phyloP scores from a whole-genome alignment of 805 yeast genomes.

The Metschnikowia gelsemii region DNA sequence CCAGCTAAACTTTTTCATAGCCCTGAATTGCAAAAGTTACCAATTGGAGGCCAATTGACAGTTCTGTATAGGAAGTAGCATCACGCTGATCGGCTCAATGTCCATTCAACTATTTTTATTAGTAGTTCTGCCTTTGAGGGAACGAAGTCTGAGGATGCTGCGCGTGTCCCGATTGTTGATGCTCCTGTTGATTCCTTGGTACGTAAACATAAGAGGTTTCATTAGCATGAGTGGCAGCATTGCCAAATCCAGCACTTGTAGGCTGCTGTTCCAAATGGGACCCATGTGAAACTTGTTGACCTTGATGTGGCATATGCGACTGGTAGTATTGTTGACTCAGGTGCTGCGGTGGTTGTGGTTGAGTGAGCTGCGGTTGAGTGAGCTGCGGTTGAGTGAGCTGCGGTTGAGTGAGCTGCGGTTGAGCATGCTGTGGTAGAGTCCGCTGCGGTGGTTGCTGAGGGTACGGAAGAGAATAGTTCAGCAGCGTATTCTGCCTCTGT shows the following conservation, averaged over 20 bases:
- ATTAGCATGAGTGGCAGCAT: conserved; percentile 15
- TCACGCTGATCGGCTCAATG: too few relatives aligned
- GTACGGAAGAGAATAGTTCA: conserved; percentile 6
- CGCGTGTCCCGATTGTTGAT: not conserved
- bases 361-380: not conserved
- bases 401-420: not conserved
- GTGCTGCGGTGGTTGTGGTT: not conserved
- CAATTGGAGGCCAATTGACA: too few relatives aligned
- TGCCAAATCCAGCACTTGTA: conserved; percentile 44
- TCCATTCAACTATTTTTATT: too few relatives aligned
- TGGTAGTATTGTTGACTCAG: not conserved
- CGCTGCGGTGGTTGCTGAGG: conserved; percentile 6
- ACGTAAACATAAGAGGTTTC: not conserved
- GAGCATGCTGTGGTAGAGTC: not conserved
- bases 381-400: not conserved
- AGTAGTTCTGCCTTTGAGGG: conserved; percentile 5
- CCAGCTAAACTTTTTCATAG: too few relatives aligned
- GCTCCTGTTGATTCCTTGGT: not conserved
- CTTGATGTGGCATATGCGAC: not conserved
- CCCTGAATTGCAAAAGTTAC: too few relatives aligned
- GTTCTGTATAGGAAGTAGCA: too few relatives aligned
- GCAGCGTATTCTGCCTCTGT: conserved; percentile 7
- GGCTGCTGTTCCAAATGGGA: conserved; percentile 27
- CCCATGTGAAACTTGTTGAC: conserved; percentile 1
- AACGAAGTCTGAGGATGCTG: conserved; percentile 1